Conservation (phyloP, 345 rosid species). For the Eucalyptus regnans region DNA sequence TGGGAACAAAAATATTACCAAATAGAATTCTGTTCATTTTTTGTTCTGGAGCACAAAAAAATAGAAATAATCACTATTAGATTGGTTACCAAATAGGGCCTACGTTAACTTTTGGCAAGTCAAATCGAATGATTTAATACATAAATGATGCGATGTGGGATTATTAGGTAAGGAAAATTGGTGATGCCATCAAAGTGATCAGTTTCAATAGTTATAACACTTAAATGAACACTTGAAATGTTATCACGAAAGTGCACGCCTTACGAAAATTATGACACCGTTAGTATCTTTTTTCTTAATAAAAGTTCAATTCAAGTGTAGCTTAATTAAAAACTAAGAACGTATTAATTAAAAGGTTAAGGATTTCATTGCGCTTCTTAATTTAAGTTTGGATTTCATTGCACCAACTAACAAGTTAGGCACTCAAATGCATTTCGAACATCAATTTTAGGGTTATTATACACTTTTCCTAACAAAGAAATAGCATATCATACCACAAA, state of each 20-base stretch:
- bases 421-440: background rate
- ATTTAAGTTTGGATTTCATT: background rate
- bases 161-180: background rate
- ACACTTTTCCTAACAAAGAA: background rate
- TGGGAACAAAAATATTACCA: rapidly evolving
- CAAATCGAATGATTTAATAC: background rate
- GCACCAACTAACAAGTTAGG: background rate
- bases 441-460: background rate
- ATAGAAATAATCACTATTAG: no score
- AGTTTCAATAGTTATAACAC: background rate
- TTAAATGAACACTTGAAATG: background rate
- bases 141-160: background rate
- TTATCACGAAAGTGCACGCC: background rate
- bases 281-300: background rate
- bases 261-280: background rate
- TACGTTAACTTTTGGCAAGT: background rate
- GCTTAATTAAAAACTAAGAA: background rate
- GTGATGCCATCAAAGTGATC: background rate
- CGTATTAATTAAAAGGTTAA: background rate
- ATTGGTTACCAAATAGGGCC: no score
- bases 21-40: rapidly evolving
- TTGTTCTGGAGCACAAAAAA: rapidly evolving
- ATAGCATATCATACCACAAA: background rate
- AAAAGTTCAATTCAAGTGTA: background rate
- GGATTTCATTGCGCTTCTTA: background rate